phyloP scores from a whole-genome alignment of 495 filamentous ascomycete species.

The Neurospora cerealis region DNA sequence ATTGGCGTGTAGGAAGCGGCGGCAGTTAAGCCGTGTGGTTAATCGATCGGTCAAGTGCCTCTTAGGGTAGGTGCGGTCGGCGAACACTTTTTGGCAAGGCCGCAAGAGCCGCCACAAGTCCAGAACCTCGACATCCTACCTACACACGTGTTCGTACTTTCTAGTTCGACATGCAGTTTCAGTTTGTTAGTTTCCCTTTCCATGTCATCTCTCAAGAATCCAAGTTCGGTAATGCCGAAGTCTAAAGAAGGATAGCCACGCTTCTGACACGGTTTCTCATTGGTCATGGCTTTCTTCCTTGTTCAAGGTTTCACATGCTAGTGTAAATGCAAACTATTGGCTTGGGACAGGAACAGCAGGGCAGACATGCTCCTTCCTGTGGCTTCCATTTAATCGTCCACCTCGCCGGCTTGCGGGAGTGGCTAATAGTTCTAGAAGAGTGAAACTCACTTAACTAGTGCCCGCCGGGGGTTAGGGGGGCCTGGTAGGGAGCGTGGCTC shows the following conservation, averaged over 20 bases:
- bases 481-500: not conserved
- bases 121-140: not conserved
- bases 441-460: not conserved
- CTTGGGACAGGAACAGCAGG: not conserved
- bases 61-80: not conserved
- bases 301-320: not conserved
- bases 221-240: not conserved
- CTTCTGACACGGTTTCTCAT: not conserved
- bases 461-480: not conserved
- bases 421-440: not conserved
- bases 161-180: not conserved
- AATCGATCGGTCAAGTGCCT: not conserved
- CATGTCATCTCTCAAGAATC: not conserved
- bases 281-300: not conserved
- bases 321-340: not conserved
- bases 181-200: not conserved
- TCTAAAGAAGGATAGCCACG: not conserved
- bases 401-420: not conserved
- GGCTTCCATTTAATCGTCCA: not conserved
- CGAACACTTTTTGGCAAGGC: not conserved
- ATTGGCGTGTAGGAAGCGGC: not conserved
- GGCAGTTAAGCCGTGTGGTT: not conserved
- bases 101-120: not conserved
- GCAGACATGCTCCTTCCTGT: not conserved
- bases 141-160: not conserved